Evolutionary conservation across 176 grass and related monocot species (phyloP).

Genomic region (barley (Hordeum vulgare)): MorexV3_pseudomolecules_assembly NC_058518.1:508261353-508261852

Average conservation of each 20-base stretch:
- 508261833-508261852: constrained; percentile 23
- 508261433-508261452: neutral
- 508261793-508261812: constrained; percentile 17
- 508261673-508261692: neutral
- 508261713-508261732: neutral
- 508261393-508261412: constrained; percentile 41
- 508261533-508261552: constrained; percentile 47
- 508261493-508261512: neutral
- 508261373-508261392: constrained; percentile 72
- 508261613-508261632: constrained; percentile 14
- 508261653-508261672: neutral
- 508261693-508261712: neutral
- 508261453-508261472: neutral
- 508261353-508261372: constrained; percentile 75
- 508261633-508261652: constrained; percentile 35
- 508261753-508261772: constrained; percentile 51
- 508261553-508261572: constrained; percentile 42
- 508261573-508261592: constrained; percentile 33
- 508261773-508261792: constrained; percentile 25
- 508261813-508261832: constrained; percentile 27
- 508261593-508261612: constrained; percentile 38
- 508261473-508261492: neutral
- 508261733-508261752: constrained; percentile 14
- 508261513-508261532: constrained; percentile 30
- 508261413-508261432: neutral